Evolutionary conservation across 1,284 basidiomycete species (phyloP), one percentile per base, ranked within the genome.

Genomic region (Tilletia setariae): DNA sequence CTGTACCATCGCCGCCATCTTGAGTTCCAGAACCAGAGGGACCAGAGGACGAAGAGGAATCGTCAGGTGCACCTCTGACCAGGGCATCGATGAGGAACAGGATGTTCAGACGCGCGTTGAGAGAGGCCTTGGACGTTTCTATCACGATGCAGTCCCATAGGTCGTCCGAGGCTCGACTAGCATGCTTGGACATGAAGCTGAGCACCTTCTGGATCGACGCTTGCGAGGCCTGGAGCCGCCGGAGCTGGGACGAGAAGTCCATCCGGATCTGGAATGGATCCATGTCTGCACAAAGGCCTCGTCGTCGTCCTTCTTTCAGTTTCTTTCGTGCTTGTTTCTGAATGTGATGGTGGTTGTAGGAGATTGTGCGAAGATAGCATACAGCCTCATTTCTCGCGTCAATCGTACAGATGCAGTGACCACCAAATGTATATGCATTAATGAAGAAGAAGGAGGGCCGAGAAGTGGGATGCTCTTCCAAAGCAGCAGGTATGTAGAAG

Each of bases 141-240:
- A 95, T 92, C 23, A 93, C 84, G 63, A 96, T 88, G 79, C 93
- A 96, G 74, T 94, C 93, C 94, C 94, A 97, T 2, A 98, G 84
- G 81, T 96, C 93, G 75, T 95, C 91, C 44, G 67, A 67, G 11
- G 91, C 91, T 70, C 91, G 85, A 0, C 89, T 84, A 67, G 90
- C 93, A 81, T 92, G 89, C 81, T 93, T 93, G 70, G 95, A 85
- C 1, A 92, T 91, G 79, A 90, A 95, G 1, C 87, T 86, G 30
- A 95, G 92, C 40, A 92, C 90, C 82, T 91, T 93, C 79, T 92
- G 90, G 65, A 96, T 95, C 44, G 91, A 93, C 79, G 89, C 90
- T 80, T 94, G 92, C 32, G 92, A 76, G 51, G 80, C 83, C 19
- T 77, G 80, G 66, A 84, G 67, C 1, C 74, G 71, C 2, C 79